Conservation (phyloP, 2,329 filamentous ascomycete genomes). For the Didymella segeticola region DNA sequence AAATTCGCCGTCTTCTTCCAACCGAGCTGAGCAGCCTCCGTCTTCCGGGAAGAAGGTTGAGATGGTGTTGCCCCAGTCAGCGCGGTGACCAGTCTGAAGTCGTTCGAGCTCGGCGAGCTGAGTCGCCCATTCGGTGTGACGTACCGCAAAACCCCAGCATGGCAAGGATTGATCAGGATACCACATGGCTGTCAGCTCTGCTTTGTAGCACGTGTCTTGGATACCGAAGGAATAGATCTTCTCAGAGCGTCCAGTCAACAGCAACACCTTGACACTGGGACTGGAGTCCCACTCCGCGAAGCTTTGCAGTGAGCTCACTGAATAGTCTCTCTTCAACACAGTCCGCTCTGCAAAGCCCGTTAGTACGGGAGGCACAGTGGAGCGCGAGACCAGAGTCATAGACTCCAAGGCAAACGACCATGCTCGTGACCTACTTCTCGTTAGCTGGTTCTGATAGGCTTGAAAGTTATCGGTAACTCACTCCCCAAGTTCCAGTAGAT, state of each 20-base stretch:
- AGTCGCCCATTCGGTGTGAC: constrained; percentile 38
- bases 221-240: constrained; percentile 43
- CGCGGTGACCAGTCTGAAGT: constrained; percentile 30
- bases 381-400: constrained; percentile 24
- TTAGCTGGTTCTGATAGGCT: constrained; percentile 11
- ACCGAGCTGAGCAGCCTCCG: constrained; percentile 21
- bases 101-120: constrained; percentile 37
- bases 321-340: constrained; percentile 24
- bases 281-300: constrained; percentile 31
- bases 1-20: constrained; percentile 14
- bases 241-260: constrained; percentile 29
- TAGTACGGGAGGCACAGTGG: constrained; percentile 31
- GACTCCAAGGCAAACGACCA: constrained; percentile 44
- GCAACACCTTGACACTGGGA: constrained; percentile 20
- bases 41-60: constrained; percentile 39
- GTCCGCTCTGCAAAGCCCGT: constrained; percentile 31
- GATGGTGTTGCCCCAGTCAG: constrained; percentile 31
- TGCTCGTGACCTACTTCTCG: constrained; percentile 23
- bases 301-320: constrained; percentile 16
- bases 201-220: constrained; percentile 35
- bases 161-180: constrained; percentile 26
- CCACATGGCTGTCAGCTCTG: constrained; percentile 39
- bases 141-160: constrained; percentile 42
- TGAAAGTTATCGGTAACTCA: constrained; percentile 12
- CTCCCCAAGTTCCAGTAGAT: constrained; percentile 42